Evolutionary conservation across 345 rosid genomes (phyloP), one percentile per base, ranked within the genome.

Genomic region (Brassica incana): DNA sequence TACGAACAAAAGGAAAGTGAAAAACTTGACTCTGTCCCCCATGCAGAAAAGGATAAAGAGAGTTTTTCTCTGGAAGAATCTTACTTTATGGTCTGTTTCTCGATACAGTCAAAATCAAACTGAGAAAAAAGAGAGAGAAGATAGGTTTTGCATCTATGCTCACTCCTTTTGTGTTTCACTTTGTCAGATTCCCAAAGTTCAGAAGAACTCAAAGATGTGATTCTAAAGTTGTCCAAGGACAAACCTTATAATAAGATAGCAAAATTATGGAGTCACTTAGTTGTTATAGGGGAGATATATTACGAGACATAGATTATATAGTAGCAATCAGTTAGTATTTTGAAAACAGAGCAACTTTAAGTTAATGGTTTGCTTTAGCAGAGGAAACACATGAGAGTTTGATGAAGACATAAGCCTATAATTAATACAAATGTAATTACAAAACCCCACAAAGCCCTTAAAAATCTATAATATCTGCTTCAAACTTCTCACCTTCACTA

Each of bases 41-140:
- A 81, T 76, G 85, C 85, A 84, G 74, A 73, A 77, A 76, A 87
- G 82, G 71, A 73, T 23, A 63, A 79, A 74, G 67, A 65, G 77
- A 67, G 82, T 82, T 54, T 50, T 11, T 54, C 70, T 85, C 83
- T 80, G 77, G 56, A 52, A 85, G 83, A 77, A 84, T 62, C 67
- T 83, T 81, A 72, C 88, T 86, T 86, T 89, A 83, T 85, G 87
- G 91, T 74, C 65, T 78, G 80, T 83, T 78, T 87, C 89, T 88
- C 81, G 95, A 89, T 85, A 81, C 88, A 78, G 84, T 85, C 86
- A 88, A 87, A 75, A 75, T 54, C 75, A 64, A 80, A 18, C n/a
- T 29, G 68, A 73, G 43, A 43, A 73, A 43, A 33, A 6, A 35
- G 74, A 64, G 75, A 79, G 78, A 84, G 72, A 35, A 85, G 81